These are phyloP conservation scores for Byssothecium circinans DNA, from an alignment of 2,329 filamentous ascomycete genomes.

Conservation along the genomic window DNA sequence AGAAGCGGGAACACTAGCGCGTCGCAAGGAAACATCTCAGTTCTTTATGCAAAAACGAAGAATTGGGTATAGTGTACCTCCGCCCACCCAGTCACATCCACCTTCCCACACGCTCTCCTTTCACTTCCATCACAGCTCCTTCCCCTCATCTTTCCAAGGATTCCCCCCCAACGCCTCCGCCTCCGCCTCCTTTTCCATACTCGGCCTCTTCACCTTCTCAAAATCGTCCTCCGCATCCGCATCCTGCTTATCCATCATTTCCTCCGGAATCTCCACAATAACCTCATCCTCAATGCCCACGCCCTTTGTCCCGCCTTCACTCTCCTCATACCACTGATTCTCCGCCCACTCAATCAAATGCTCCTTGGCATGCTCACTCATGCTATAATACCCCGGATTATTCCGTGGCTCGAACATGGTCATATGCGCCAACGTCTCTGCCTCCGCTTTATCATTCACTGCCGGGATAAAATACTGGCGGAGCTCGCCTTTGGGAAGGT, in stretches of 20 bases:
- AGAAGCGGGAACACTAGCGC: too few species aligned
- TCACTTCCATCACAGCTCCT: neutral
- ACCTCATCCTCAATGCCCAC: conserved; percentile 35
- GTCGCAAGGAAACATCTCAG: too few species aligned
- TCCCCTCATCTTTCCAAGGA: conserved; percentile 27
- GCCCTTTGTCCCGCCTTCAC: conserved; percentile 30
- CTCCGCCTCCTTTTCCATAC: neutral
- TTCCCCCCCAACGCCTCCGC: conserved; percentile 1
- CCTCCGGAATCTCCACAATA: conserved; percentile 21
- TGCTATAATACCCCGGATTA: conserved; percentile 71
- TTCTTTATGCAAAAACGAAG: too few species aligned
- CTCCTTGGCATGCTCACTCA: conserved; percentile 67
- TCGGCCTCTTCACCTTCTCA: conserved; percentile 22
- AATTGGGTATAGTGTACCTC: neutral
- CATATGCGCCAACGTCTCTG: conserved; percentile 82
- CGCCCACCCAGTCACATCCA: neutral
- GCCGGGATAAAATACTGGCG: conserved; percentile 39
- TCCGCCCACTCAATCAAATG: conserved; percentile 66
- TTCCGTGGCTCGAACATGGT: conserved; percentile 72
- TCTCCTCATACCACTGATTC: conserved; percentile 66
- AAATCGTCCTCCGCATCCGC: conserved; percentile 20
- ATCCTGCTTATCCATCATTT: neutral
- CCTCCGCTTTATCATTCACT: conserved; percentile 75
- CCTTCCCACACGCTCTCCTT: neutral
- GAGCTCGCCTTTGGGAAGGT: conserved; percentile 49